A percentile compares a stretch with the other conserved stretches of the same genome.
Conservation (phyloP, 2,329 filamentous ascomycete species). For the Alternaria burnsii region DNA sequence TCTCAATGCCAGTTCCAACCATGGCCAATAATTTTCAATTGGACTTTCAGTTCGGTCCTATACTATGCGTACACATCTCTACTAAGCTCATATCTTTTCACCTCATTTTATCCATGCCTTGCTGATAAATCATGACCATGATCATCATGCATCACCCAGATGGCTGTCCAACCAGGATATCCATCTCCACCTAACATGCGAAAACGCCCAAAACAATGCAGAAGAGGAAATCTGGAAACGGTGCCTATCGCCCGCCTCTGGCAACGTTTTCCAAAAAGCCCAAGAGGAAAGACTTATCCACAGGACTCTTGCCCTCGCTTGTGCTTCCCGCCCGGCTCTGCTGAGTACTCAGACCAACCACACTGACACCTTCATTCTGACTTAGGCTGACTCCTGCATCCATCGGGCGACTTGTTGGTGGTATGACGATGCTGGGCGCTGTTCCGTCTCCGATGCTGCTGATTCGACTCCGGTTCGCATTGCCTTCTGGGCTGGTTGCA, state of each 20-base stretch:
- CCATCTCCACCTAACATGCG: neutral
- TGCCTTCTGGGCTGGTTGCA: conserved; percentile 38
- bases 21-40: neutral
- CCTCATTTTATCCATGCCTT: neutral
- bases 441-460: conserved; percentile 43
- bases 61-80: neutral
- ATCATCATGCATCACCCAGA: neutral
- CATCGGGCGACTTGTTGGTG: conserved; percentile 23
- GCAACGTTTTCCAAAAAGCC: conserved; percentile 72
- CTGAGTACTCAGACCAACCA: conserved; percentile 8
- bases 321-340: conserved; percentile 8
- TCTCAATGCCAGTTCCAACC: neutral
- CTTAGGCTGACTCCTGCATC: conserved; percentile 5
- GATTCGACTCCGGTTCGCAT: conserved; percentile 43
- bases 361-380: conserved; percentile 1
- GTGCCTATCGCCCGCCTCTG: conserved; percentile 35
- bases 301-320: conserved; percentile 56
- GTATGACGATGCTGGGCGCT: conserved; percentile 30
- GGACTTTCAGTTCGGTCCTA: neutral
- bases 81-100: neutral
- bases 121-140: neutral
- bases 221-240: neutral
- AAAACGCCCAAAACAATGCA: conserved; percentile 2
- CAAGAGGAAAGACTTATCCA: conserved; percentile 78
- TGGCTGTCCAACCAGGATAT: neutral